These are phyloP conservation scores for Pterothamnion heteromorphum DNA, from an alignment of 31 red algal species.

Conservation along the genomic window DNA sequence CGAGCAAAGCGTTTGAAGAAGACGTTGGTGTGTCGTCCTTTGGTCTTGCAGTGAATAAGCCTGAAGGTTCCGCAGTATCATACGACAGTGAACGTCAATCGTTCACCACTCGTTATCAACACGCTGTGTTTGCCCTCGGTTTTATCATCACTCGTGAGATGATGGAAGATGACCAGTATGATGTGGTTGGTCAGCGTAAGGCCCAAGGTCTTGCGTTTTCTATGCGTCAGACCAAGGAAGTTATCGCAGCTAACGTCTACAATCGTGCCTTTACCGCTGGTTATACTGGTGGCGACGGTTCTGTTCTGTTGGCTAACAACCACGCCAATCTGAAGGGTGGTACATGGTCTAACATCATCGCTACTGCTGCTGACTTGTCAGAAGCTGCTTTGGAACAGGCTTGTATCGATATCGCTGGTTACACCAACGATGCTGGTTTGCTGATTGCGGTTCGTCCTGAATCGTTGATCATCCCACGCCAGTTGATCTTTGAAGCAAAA, in stretches of 20 bases:
- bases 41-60: neutral
- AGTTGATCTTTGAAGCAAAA: neutral
- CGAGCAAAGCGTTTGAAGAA: neutral
- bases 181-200: neutral
- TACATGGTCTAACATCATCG: neutral
- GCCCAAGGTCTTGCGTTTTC: neutral
- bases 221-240: constrained; percentile 11
- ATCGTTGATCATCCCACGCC: neutral
- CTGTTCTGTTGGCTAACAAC: neutral
- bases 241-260: neutral
- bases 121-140: neutral
- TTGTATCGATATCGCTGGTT: neutral
- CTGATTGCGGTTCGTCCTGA: neutral
- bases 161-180: neutral
- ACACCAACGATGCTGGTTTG: neutral
- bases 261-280: neutral
- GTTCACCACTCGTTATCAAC: neutral
- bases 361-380: neutral
- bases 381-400: neutral
- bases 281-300: neutral
- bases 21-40: neutral
- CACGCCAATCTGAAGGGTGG: neutral
- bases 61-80: neutral
- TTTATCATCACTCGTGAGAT: neutral
- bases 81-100: neutral